A percentile compares a stretch with the other conserved stretches of the same genome.
phyloP scores from a whole-genome alignment of 2,329 filamentous ascomycete genomes.

The Thelonectria discophora region DNA sequence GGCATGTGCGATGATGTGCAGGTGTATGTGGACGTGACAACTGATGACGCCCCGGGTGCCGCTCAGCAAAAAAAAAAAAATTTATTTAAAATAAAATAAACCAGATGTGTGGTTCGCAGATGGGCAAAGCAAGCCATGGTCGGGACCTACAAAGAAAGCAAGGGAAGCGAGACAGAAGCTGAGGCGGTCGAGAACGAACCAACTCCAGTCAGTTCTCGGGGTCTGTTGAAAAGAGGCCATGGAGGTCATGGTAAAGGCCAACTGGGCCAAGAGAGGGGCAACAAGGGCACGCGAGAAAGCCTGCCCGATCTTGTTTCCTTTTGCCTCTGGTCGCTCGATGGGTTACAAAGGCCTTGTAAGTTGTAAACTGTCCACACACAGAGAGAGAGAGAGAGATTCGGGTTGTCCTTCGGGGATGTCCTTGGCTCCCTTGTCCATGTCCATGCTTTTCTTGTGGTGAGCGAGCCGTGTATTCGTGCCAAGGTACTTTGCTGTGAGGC shows the following conservation, averaged over 20 bases:
- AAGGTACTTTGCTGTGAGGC: background rate
- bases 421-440: background rate
- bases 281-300: background rate
- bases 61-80: too few relatives aligned
- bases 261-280: background rate
- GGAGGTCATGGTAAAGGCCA: background rate
- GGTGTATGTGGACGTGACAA: background rate
- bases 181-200: background rate
- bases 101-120: background rate
- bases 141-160: background rate
- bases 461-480: background rate
- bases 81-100: too few relatives aligned
- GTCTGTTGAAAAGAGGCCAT: background rate
- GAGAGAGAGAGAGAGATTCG: background rate
- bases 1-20: constrained; percentile 1
- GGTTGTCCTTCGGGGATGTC: background rate
- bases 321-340: too few relatives aligned
- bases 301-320: too few relatives aligned
- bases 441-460: background rate
- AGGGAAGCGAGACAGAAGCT: background rate
- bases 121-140: background rate
- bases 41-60: background rate
- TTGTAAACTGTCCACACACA: too few relatives aligned
- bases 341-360: background rate
- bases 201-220: background rate